Evolutionary conservation across 345 rosid species (phyloP).

Genomic region (Sonneratia caseolaris): DNA sequence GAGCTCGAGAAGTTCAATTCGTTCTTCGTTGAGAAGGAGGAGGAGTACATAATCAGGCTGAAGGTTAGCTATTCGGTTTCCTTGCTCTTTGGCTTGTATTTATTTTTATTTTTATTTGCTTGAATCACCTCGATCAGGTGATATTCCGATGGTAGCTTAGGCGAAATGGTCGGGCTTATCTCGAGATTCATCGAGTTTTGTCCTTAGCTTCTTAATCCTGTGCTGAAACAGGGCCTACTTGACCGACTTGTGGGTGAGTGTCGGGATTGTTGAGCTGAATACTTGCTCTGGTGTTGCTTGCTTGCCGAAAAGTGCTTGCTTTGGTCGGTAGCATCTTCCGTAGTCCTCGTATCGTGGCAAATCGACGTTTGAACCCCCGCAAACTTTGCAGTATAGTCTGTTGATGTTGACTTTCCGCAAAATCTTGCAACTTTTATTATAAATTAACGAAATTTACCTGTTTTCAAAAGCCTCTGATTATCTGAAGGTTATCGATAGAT

Average conservation of each 20-base stretch:
- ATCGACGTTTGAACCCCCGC: no score
- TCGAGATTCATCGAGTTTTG: background rate
- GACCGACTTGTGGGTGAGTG: background rate
- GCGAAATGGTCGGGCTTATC: background rate
- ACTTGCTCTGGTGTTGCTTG: background rate
- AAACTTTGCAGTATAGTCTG: no score
- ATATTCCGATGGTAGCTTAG: background rate
- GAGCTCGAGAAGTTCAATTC: constrained; percentile 88
- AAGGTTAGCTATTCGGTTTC: constrained; percentile 34
- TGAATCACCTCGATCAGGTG: no score
- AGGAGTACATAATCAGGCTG: constrained; percentile 80
- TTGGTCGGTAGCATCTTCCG: background rate
- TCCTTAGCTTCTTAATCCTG: no score
- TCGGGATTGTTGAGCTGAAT: background rate
- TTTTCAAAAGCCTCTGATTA: no score
- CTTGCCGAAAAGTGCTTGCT: background rate
- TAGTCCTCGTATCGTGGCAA: no score
- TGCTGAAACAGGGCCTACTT: background rate
- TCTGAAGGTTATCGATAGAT: no score
- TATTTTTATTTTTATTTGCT: no score
- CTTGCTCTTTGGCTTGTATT: no score
- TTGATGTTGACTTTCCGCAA: no score
- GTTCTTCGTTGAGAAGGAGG: constrained; percentile 92
- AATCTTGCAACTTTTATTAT: no score
- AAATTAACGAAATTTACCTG: no score